Evolutionary conservation across 139 green algal species (phyloP), one percentile per base, ranked within the genome.

Genomic region (Spirogloea muscicola): DNA sequence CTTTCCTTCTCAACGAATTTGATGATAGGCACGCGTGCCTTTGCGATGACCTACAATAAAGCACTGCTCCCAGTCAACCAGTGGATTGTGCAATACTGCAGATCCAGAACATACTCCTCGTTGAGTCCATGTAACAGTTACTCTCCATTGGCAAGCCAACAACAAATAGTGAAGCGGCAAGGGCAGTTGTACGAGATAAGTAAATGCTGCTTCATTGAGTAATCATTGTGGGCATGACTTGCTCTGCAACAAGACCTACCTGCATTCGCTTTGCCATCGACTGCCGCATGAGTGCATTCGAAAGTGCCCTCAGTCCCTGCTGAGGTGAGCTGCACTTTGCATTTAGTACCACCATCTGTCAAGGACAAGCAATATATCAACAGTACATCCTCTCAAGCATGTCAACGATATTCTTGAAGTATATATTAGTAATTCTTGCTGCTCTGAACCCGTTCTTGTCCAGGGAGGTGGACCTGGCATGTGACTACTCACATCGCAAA

Each of bases 1-100:
- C 65, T 87, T 6, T 76, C 48, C 6, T 55, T 55, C 16, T 94
- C 89, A 71, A 93, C 82, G 77, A 97, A 98, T 82, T 98, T 98
- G 63, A 97, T 85, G 77, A 98, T 97, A 7, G 94, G 94, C 36
- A 98, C 92, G 3, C 86, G 84, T 27, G 93, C 94, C 68, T 91
- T 95, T 46, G 83, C 78, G 25, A 98, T 90, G 1, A 98, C 87
- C 87, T 94, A 83, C 40, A 60, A 31, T 0, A 55, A 13, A n/a
- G n/a, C n/a, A n/a, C n/a, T n/a, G n/a, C n/a, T n/a, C n/a, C n/a
- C n/a, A n/a, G n/a, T 38, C 21, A 34, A 16, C 57, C n/a, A n/a
- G n/a, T n/a, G n/a, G n/a, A n/a, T n/a, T n/a, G n/a, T n/a, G n/a
- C n/a, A n/a, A n/a, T n/a, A n/a, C n/a, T n/a, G 31, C 55, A 36